Base-by-base conservation (phyloP, 2,329 filamentous ascomycete species). In the Aureobasidium sp. region DNA sequence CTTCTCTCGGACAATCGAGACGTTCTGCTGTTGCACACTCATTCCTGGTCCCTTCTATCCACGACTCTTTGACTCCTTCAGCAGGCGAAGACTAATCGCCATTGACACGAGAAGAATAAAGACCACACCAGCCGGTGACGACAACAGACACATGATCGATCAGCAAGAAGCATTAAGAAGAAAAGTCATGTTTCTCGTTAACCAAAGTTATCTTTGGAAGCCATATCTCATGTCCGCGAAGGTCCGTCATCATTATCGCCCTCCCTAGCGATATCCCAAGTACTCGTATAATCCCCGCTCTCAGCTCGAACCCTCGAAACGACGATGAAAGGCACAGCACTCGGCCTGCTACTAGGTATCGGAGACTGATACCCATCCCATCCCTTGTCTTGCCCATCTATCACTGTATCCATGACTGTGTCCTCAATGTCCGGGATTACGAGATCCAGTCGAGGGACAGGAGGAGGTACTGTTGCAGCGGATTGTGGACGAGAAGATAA, bases 401-500 rank as follows among this genome's bases (percentile, higher is more conserved):
- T 59, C 21, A 59, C 44, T 5, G 42, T 59, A 25, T 59, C 44
- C 45, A 59, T 59, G 7, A 50, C n/a, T 1, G 45, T 59, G 21
- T 59, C 57, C 27, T 49, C 57, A 27, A 59, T 50, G 34, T 59
- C 57, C 3, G 57, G 57, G 3, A 59, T 59, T 11, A 59, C 37
- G 6, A 59, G 45, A 25, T 49, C 57, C 44, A 59, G 41, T 0
- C 27, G 25, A 32, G 44, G 57, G 0, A 42, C 27, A 14, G 45
- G 42, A 14, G 45, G 42, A 7, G 42, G 27, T 48, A 32, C 42
- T 21, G 55, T 10, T 11, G 27, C 7, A 30, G 42, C 32, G 2
- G 37, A 32, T 13, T 9, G 3, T 9, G 54, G 42, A 16, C 13
- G 30, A 13, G 44, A 30, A 37, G 30, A 29, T 14, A 34, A n/a